These are phyloP conservation scores for Syncephalastrum contaminatum DNA, from an alignment of 371 early-diverging fungal species.

Conservation along the genomic window DNA sequence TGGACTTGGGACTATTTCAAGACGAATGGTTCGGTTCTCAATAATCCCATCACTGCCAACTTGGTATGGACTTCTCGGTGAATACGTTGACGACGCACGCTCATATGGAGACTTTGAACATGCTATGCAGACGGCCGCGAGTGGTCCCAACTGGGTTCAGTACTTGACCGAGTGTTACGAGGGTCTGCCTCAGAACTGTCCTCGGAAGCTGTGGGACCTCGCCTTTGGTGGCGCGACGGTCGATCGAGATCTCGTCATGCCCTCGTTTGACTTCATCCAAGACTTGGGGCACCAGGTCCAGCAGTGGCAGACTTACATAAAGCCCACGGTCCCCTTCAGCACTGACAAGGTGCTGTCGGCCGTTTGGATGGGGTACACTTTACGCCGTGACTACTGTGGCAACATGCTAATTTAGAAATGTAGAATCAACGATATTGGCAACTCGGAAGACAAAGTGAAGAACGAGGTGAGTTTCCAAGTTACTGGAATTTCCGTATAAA, in stretches of 20 bases:
- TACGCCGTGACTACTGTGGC: too few relatives aligned
- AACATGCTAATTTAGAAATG: not conserved
- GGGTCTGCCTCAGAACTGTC: constrained; percentile 15
- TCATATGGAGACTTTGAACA: not conserved
- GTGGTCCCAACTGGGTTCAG: constrained; percentile 15
- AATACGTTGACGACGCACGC: too few relatives aligned
- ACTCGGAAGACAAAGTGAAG: not conserved
- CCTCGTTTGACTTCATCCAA: constrained; percentile 2
- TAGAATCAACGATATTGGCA: constrained; percentile 12
- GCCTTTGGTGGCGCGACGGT: constrained; percentile 13
- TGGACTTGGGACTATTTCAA: constrained; percentile 14
- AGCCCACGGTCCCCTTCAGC: constrained; percentile 7
- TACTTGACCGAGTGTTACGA: constrained; percentile 15
- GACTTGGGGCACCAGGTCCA: constrained; percentile 12
- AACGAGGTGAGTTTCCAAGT: not conserved
- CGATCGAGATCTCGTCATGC: constrained; percentile 4
- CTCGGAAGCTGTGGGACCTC: constrained; percentile 8
- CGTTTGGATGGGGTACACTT: constrained; percentile 13
- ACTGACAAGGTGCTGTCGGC: constrained; percentile 3
- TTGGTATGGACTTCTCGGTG: constrained; percentile 1
- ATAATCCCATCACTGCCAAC: constrained; percentile 10
- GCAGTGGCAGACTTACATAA: constrained; percentile 10
- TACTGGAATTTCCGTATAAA: too few relatives aligned
- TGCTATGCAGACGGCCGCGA: constrained; percentile 11
- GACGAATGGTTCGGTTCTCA: not conserved